Conservation (phyloP, 2,329 filamentous ascomycete species). For the Cadophora malorum region DNA sequence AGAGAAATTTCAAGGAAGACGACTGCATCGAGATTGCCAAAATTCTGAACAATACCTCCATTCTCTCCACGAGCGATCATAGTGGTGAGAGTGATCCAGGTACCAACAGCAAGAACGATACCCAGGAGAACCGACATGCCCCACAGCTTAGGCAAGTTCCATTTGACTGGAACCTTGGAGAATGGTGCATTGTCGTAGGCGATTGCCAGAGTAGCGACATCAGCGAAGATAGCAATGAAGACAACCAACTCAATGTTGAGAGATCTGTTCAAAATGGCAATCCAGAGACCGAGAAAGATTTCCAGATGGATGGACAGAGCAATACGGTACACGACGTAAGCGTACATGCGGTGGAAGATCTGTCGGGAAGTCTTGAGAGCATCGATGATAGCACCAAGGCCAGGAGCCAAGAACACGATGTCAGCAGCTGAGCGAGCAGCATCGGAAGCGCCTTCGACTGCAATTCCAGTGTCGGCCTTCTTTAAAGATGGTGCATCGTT, state of each 20-base stretch:
- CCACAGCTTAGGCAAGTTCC: conserved; percentile 94
- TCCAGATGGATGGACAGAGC: conserved; percentile 89
- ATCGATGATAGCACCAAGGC: conserved; percentile 91
- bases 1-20: conserved; percentile 90
- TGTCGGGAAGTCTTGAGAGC: conserved; percentile 91
- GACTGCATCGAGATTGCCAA: conserved; percentile 80
- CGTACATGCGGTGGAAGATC: conserved; percentile 97
- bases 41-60: conserved; percentile 89
- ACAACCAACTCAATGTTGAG: conserved; percentile 88
- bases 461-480: conserved; percentile 96
- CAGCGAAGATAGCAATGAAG: conserved; percentile 94
- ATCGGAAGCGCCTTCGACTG: conserved; percentile 89
- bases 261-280: conserved; percentile 82
- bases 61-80: conserved; percentile 73
- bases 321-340: conserved; percentile 95
- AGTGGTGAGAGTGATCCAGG: conserved; percentile 88
- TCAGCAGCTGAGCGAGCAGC: conserved; percentile 90
- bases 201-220: conserved; percentile 90
- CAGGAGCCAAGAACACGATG: conserved; percentile 91
- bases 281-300: conserved; percentile 91
- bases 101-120: conserved; percentile 79
- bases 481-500: conserved; percentile 93
- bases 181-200: conserved; percentile 93
- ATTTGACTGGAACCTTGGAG: conserved; percentile 87
- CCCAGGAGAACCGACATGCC: conserved; percentile 88